phyloP scores from a whole-genome alignment of 306 rosid species.

The Vicia faba region DNA sequence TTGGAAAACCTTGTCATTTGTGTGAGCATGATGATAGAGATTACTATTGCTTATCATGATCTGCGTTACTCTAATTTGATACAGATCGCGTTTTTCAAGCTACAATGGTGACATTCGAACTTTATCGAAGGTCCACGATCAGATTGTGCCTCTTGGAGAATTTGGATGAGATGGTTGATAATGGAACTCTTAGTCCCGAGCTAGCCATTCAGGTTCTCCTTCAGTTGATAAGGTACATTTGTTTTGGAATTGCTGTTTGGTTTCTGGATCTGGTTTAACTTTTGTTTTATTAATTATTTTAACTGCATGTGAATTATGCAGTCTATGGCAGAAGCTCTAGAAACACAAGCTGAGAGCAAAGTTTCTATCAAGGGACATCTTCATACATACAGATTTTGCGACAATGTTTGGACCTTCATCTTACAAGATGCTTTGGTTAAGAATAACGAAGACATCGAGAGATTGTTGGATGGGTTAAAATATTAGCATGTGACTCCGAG shows the following conservation, averaged over 20 bases:
- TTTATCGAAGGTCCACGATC: too few relatives aligned
- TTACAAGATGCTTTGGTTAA: constrained; percentile 67
- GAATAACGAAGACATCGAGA: constrained; percentile 62
- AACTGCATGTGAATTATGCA: constrained; percentile 32
- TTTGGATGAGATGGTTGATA: background rate
- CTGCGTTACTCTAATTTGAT: too few relatives aligned
- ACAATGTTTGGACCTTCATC: constrained; percentile 97
- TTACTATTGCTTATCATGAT: background rate
- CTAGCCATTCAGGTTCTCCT: background rate
- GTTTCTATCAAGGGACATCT: constrained; percentile 99
- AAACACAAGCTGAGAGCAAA: too few relatives aligned
- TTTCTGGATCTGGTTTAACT: background rate
- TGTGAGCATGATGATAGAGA: background rate
- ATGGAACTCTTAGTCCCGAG: too few relatives aligned
- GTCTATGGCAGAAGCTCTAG: constrained; percentile 96
- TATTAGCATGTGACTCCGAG: constrained; percentile 96
- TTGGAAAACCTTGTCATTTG: background rate
- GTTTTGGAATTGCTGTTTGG: too few relatives aligned
- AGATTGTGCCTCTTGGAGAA: background rate
- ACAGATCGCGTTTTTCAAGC: too few relatives aligned
- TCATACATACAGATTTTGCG: constrained; percentile 92
- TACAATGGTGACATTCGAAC: too few relatives aligned
- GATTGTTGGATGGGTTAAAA: constrained; percentile 68
- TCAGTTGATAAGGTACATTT: background rate
- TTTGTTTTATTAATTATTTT: too few relatives aligned